Evolutionary conservation across 352 stramenopile species (phyloP).

Genomic region (Phytopythium cucurbitacearum): DNA sequence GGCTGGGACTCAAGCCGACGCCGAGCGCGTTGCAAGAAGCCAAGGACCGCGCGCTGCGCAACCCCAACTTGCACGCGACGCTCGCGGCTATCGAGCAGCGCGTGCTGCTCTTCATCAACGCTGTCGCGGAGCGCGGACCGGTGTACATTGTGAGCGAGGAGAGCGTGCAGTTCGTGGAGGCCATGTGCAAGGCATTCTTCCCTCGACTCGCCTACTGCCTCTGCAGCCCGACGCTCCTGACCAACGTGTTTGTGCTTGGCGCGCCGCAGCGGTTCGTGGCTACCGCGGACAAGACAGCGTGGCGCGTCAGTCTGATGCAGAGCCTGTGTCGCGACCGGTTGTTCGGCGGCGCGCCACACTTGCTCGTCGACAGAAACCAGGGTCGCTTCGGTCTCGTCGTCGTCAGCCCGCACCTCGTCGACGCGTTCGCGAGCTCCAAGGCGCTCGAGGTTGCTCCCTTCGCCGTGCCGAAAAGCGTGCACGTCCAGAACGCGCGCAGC

Average conservation of each 20-base stretch:
- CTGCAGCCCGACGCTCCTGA: slow-evolving; percentile 36
- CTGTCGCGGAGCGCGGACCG: slow-evolving; percentile 37
- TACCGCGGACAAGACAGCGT: slow-evolving; percentile 41
- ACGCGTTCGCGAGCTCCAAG: slow-evolving; percentile 47
- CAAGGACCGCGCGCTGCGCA: slow-evolving; percentile 40
- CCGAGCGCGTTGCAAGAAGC: slow-evolving; percentile 32
- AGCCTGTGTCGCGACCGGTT: slow-evolving; percentile 52
- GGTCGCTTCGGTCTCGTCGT: slow-evolving; percentile 60
- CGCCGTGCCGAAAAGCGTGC: slow-evolving; percentile 54
- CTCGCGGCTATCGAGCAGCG: slow-evolving; percentile 59
- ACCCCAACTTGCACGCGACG: slow-evolving; percentile 38
- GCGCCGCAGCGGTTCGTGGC: slow-evolving; percentile 50
- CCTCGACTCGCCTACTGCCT: slow-evolving; percentile 60
- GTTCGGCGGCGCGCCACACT: slow-evolving; percentile 38
- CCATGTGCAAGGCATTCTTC: slow-evolving; percentile 58
- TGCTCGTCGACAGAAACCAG: slow-evolving; percentile 26
- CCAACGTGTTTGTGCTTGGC: slow-evolving; percentile 57
- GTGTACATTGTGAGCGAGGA: slow-evolving; percentile 70
- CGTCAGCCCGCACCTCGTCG: slow-evolving; percentile 50
- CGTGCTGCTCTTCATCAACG: slow-evolving; percentile 45
- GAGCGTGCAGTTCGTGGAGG: slow-evolving; percentile 55
- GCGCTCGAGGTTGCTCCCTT: slow-evolving; percentile 52
- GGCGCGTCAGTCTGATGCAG: slow-evolving; percentile 49
- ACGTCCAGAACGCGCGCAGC: slow-evolving; percentile 42
- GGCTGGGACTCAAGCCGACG: slow-evolving; percentile 40